Evolutionary conservation across 495 filamentous ascomycete species (phyloP), one percentile per base, ranked within the genome.

Genomic region (Geopyxis carbonaria): DNA sequence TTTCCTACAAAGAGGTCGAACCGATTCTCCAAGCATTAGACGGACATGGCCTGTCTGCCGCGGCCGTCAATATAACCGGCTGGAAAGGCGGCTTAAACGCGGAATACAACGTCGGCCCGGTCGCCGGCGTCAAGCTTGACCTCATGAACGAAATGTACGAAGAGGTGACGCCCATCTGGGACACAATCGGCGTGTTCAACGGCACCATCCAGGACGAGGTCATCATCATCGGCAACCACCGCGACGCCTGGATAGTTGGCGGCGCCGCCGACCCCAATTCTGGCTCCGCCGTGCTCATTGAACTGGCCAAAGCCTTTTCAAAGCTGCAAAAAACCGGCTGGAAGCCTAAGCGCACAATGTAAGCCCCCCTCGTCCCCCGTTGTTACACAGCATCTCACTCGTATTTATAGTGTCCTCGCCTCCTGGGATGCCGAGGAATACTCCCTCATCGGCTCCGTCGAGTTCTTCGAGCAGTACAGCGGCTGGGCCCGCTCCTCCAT

Each of bases 61-160:
- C 80, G 0, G 55, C 68, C n/a, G n/a, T n/a, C n/a, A n/a, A n/a
- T n/a, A n/a, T n/a, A n/a, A n/a, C n/a, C n/a, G 62, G 72, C 16
- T 93, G 86, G 89, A 62, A 66, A 25, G 80, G 80, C 2, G 79
- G 72, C 9, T 71, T 85, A 21, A n/a, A n/a, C n/a, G n/a, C n/a
- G n/a, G n/a, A n/a, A n/a, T n/a, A n/a, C n/a, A n/a, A n/a, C n/a
- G n/a, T n/a, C n/a, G n/a, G n/a, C n/a, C n/a, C n/a, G n/a, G n/a
- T n/a, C n/a, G n/a, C n/a, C n/a, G n/a, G n/a, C n/a, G n/a, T n/a
- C n/a, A n/a, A n/a, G n/a, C n/a, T n/a, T n/a, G n/a, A n/a, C n/a
- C n/a, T n/a, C n/a, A n/a, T n/a, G n/a, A 94, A 92, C 52, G 64
- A 82, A 43, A 82, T 93, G 57, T 78, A 93, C 27, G 93, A 94